A percentile compares a stretch with the other conserved stretches of the same genome.
Conservation (phyloP, 768 basidiomycete genomes). For the Termitomyces bulborhizus region DNA sequence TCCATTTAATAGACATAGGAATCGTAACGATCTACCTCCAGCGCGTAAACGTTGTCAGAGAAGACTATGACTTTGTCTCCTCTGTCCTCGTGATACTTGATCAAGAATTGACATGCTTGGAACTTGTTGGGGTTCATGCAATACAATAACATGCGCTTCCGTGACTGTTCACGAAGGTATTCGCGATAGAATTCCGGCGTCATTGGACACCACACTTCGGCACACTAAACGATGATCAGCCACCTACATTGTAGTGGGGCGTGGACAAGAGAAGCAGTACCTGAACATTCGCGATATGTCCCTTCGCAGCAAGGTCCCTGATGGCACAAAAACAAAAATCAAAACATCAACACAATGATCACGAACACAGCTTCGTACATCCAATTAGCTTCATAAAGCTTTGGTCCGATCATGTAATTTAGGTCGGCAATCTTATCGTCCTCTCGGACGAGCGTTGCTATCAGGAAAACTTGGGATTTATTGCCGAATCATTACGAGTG, state of each 20-base stretch:
- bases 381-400: constrained; percentile 99
- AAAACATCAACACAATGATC: constrained; percentile 11
- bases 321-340: constrained; percentile 9
- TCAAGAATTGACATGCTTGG: constrained; percentile 97
- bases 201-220: constrained; percentile 99
- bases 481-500: not conserved
- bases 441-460: constrained; percentile 96
- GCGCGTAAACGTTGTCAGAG: constrained; percentile 95
- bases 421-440: constrained; percentile 98
- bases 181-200: constrained; percentile 99
- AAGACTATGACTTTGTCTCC: constrained; percentile 99
- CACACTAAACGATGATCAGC: constrained; percentile 56
- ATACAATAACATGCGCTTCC: constrained; percentile 93
- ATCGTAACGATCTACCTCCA: constrained; percentile 63
- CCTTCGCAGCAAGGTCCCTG: constrained; percentile 94
- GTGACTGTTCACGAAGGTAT: constrained; percentile 87
- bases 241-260: not conserved
- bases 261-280: constrained; percentile 30
- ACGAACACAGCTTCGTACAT: constrained; percentile 46
- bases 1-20: not conserved
- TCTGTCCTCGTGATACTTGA: constrained; percentile 95
- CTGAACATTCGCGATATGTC: constrained; percentile 99
- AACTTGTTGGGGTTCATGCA: constrained; percentile 99
- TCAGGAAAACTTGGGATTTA: not conserved
- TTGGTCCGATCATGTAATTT: constrained; percentile 99